Base-by-base conservation (phyloP, 139 green algal species). In the Diplosphaera chodatii region DNA sequence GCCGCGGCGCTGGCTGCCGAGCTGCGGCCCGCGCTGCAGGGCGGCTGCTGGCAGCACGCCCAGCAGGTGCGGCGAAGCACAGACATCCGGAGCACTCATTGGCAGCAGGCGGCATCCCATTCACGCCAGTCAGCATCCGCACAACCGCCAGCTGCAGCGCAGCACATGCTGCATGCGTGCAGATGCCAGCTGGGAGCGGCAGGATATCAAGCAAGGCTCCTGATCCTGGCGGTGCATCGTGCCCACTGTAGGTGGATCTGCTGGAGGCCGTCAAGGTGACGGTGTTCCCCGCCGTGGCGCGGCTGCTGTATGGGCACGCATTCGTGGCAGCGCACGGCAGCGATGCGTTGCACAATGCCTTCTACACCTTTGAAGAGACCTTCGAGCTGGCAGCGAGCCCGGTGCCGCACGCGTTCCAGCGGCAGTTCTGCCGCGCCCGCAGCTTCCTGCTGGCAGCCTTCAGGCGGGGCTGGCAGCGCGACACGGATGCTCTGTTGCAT, bases 371-470 rank as follows among this genome's bases (percentile, higher is more conserved):
- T 82, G 87, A 94, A 41, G 76, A 56, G 0, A 69, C 72, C 0
- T 94, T 93, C 76, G 88, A 93, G 82, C 64, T 93, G 34, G 87
- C 86, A 1, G 89, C 89, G 0, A 91, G 86, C 0, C 89, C 89
- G 1, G 32, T 94, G 68, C 87, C 87, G 1, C 89, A 94, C 69
- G 15, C 81, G 4, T 64, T 94, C 13, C 87, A 90, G 72, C 87
- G 82, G 0, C 1, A 23, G 8, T 94, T 91, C 64, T 68, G 77
- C 2, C 2, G 20, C 29, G 70, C 74, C 0, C 64, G 71, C 8
- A 29, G 33, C 8, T 48, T 32, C 13, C 74, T 86, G 67, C 59
- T 86, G 20, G 32, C 62, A 1, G 81, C 78, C 0, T 77, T 86
- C 62, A 77, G 79, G 79, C 72, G 22, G 1, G 63, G 1, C 31